Evolutionary conservation across 169 alveolate species (phyloP).

Genomic region (Cyclospora cayetanensis): DNA sequence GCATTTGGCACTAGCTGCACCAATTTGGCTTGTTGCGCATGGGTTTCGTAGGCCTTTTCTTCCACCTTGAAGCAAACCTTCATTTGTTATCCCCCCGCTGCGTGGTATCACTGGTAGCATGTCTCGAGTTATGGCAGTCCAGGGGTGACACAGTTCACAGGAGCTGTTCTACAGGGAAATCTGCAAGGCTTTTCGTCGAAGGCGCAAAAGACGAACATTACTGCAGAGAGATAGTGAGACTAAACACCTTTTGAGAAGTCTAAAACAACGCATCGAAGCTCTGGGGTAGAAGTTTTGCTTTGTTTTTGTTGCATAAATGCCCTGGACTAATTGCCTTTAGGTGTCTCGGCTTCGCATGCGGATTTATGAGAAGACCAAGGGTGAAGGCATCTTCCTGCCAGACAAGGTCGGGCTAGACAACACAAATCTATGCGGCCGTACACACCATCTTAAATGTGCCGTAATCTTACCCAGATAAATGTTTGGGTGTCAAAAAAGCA

Average conservation of each 20-base stretch:
- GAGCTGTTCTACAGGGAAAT: background rate
- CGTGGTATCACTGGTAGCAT: constrained; percentile 10
- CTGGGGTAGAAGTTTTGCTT: background rate
- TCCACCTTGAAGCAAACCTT: constrained; percentile 4
- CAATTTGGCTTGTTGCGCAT: background rate
- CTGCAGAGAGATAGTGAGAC: background rate
- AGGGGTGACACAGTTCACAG: background rate
- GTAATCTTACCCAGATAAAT: no score
- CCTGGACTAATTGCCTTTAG: background rate
- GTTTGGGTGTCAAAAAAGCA: no score
- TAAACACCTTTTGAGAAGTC: background rate
- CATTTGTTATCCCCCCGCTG: constrained; percentile 12
- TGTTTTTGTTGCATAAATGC: background rate
- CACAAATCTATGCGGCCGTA: no score
- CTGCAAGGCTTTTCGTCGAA: background rate
- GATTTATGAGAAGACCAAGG: background rate
- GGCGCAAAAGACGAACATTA: background rate
- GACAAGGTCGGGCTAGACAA: background rate
- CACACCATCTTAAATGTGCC: no score
- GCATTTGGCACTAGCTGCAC: background rate
- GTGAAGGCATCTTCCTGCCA: background rate
- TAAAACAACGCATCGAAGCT: background rate
- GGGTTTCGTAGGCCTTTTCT: background rate
- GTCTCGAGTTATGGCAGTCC: constrained; percentile 21
- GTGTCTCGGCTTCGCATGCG: background rate